phyloP scores from a whole-genome alignment of 306 rosid species.

The Vigna reflexopilosa region DNA sequence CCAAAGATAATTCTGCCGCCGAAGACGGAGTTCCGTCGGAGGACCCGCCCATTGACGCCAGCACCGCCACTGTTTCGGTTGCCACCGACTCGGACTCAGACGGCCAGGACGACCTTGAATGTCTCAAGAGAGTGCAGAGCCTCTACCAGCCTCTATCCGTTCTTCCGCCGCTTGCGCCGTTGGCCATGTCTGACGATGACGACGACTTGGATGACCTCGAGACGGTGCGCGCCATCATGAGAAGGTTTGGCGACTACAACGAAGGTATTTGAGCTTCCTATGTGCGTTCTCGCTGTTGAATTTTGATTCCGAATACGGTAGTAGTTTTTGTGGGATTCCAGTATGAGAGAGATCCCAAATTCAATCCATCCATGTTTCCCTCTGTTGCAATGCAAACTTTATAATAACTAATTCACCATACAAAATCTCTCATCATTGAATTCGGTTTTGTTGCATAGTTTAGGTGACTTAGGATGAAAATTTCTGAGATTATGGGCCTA shows the following conservation, averaged over 20 bases:
- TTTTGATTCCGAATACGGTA: background rate
- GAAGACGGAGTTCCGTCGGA: background rate
- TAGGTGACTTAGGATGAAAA: background rate
- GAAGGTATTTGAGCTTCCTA: conserved; percentile 50
- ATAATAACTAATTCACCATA: too few relatives aligned
- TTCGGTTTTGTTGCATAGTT: too few relatives aligned
- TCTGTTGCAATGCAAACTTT: too few relatives aligned
- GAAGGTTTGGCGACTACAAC: conserved; percentile 61
- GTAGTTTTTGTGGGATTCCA: too few relatives aligned
- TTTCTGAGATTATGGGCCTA: background rate
- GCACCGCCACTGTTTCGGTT: background rate
- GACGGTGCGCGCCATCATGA: conserved; percentile 63
- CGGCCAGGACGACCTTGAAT: conserved; percentile 53
- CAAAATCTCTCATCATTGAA: too few relatives aligned
- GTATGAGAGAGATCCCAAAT: too few relatives aligned
- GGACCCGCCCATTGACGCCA: conserved; percentile 42
- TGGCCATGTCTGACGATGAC: conserved; percentile 47
- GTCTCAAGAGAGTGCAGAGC: conserved; percentile 56
- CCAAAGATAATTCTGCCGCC: background rate
- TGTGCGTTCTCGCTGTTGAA: background rate
- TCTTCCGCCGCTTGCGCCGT: conserved; percentile 46
- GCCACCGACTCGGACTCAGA: conserved; percentile 38
- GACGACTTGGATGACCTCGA: conserved; percentile 70
- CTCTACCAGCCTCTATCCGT: conserved; percentile 53
- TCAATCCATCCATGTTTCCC: too few relatives aligned